Conservation (phyloP, 192 early-diverging fungal species). For the Gigaspora rosea region DNA sequence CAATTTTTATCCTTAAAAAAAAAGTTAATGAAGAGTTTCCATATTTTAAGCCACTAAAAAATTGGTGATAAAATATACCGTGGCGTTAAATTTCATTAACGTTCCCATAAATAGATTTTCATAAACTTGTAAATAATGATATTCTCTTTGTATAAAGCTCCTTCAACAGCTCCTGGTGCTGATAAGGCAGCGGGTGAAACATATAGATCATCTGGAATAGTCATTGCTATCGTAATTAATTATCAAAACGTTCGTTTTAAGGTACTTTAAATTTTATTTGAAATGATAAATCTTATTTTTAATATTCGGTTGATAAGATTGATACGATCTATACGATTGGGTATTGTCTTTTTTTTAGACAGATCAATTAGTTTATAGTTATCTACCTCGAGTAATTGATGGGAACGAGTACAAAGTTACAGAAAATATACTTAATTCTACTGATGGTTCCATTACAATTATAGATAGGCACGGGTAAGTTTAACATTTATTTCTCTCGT, state of each 20-base stretch:
- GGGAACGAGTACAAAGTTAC: conserved; percentile 47
- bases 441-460: conserved; percentile 33
- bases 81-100: not conserved
- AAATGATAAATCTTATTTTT: not conserved
- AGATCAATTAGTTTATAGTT: conserved; percentile 40
- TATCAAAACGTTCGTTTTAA: conserved; percentile 34
- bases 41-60: too few relatives aligned
- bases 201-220: conserved; percentile 43
- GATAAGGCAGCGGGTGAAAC: conserved; percentile 27
- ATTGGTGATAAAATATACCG: too few relatives aligned
- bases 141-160: not conserved
- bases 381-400: conserved; percentile 42
- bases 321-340: too few relatives aligned
- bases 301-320: too few relatives aligned
- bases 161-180: conserved; percentile 26
- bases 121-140: not conserved
- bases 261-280: not conserved
- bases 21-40: too few relatives aligned
- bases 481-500: not conserved
- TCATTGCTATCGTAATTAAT: conserved; percentile 46
- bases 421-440: conserved; percentile 40
- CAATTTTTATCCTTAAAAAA: too few relatives aligned
- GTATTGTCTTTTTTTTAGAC: not conserved
- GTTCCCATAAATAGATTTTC: too few relatives aligned
- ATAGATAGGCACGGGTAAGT: conserved; percentile 46